These are phyloP conservation scores for Auxenochlorella pyrenoidosa DNA, from an alignment of 139 green algal species.

Conservation along the genomic window DNA sequence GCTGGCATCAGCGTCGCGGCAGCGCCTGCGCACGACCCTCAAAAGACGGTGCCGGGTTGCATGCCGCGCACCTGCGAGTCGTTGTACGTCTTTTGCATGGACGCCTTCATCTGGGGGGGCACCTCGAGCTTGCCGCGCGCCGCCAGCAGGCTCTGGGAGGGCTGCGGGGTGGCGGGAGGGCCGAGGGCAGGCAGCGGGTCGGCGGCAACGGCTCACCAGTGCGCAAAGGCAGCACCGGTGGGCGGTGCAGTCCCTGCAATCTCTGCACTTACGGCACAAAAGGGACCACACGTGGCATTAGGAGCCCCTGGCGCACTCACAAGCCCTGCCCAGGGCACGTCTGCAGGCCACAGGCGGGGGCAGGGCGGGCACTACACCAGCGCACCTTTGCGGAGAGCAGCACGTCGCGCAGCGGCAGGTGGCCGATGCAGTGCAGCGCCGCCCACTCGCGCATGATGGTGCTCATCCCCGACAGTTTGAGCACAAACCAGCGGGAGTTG, in stretches of 20 bases:
- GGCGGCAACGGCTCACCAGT: background rate
- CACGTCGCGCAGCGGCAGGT: conserved; percentile 79
- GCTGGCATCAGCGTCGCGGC: too few relatives aligned
- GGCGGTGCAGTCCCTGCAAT: too few relatives aligned
- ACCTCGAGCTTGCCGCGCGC: conserved; percentile 71
- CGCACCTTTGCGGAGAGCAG: conserved; percentile 57
- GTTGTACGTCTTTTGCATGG: conserved; percentile 81
- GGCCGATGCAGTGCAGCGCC: conserved; percentile 79
- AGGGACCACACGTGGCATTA: too few relatives aligned
- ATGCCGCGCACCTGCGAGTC: conserved; percentile 31
- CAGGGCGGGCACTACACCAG: too few relatives aligned
- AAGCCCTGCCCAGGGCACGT: too few relatives aligned
- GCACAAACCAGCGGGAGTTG: conserved; percentile 75
- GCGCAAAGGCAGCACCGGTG: too few relatives aligned
- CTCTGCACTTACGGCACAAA: too few relatives aligned
- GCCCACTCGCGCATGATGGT: conserved; percentile 93
- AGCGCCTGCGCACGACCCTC: too few relatives aligned
- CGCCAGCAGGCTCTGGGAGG: conserved; percentile 34
- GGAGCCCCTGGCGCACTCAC: too few relatives aligned
- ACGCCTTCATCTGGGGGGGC: conserved; percentile 67
- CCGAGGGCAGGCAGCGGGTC: background rate
- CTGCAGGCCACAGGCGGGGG: too few relatives aligned
- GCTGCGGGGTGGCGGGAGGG: background rate
- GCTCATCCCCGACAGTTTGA: conserved; percentile 82
- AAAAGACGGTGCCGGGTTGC: too few relatives aligned